Conservation (phyloP, 352 stramenopile species). For the Thalassiosira exigua region DNA sequence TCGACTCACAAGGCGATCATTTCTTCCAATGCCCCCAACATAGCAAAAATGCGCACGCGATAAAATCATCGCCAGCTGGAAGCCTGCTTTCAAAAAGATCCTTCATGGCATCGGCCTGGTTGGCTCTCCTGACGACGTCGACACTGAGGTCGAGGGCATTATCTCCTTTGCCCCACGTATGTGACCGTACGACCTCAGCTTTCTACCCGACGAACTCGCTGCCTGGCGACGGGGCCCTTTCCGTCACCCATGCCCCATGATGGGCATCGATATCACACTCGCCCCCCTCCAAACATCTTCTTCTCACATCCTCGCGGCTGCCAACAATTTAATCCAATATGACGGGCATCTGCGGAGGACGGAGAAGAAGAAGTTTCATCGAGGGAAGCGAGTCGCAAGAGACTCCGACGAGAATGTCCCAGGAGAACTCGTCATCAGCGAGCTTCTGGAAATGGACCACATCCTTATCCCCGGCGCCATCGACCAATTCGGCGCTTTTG, state of each 20-base stretch:
- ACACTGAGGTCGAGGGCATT: background rate
- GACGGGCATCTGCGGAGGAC: no score
- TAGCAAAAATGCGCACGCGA: conserved; percentile 2
- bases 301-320: no score
- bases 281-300: no score
- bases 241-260: no score
- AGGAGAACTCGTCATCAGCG: background rate
- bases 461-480: background rate
- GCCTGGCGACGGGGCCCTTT: background rate
- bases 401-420: no score
- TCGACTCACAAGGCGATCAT: conserved; percentile 11
- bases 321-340: no score
- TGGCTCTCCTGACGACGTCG: background rate
- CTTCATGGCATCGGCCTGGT: background rate
- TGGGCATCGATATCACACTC: no score
- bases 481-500: conserved; percentile 1
- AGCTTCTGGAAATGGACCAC: background rate
- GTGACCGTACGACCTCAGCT: background rate
- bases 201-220: background rate
- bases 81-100: background rate
- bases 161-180: background rate
- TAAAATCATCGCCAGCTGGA: no score
- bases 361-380: no score
- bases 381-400: no score
- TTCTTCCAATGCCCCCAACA: background rate